Base-by-base conservation (phyloP, 2,329 filamentous ascomycete species). In the Akanthomyces uredinophilus region DNA sequence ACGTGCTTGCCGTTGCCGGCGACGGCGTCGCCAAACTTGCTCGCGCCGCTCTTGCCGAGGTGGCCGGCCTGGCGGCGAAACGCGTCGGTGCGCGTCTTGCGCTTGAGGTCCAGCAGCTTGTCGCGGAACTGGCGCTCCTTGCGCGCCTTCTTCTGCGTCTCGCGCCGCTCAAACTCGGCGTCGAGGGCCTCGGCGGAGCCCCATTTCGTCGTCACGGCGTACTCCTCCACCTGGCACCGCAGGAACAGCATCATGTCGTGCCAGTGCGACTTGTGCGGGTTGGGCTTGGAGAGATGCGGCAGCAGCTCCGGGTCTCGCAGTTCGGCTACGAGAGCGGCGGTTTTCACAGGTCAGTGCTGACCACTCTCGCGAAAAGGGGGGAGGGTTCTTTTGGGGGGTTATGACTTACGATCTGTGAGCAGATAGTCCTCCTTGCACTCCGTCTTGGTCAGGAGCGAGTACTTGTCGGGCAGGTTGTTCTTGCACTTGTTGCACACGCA, bases 181-280 rank as follows among this genome's bases (percentile, higher is more conserved):
- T 98, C 95, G 5, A 98, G 78, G 0, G 88, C 90, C 70, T 95
- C 92, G 0, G 90, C 77, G 0, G 89, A 92, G 0, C 95, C 95
- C 95, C 95, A 99, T 77, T 97, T 97, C 66, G 86, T 87, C 1
- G 83, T 86, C 69, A 98, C 88, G 0, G 94, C 95, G 71, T 97
- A 97, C 62, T 92, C 92, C 72, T 99, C 95, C 2, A 99, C 91
- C 72, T 99, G 95, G 64, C 87, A 96, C 1, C 95, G 89, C 24
- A 99, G 81, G 72, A 95, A 99, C 2, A 99, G 83, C 88, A 96
- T 96, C 95, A 99, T 99, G 79, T 96, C 92, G 74, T 97, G 92
- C 91, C 92, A 99, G 63, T 93, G 92, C 0, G 90, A 87, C 73
- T 97, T 97, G 77, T 97, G 95, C 0, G 95, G 95, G 69, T 99